Evolutionary conservation across 257 asterid genomes (phyloP), one percentile per base, ranked within the genome.

Genomic region (Gardenia jasminoides): DNA sequence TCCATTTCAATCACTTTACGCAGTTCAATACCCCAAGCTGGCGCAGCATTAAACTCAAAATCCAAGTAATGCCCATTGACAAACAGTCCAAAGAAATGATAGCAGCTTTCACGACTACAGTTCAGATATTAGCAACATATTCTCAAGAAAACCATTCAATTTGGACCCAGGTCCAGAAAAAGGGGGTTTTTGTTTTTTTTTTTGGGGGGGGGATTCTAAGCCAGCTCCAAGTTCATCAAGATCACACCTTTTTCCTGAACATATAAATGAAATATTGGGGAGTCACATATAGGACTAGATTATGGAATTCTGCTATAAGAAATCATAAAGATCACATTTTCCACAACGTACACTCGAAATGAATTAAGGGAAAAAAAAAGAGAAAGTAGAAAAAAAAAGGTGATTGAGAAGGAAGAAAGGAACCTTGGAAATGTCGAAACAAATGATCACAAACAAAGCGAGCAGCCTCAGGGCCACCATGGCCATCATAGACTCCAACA

Each of bases 401-500:
- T 16, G 46, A 26, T 22, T 22, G 68, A 73, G 47, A 56, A 13
- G 33, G 75, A 16, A 65, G 75, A n/a, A 65, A 78, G 67, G 67
- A 76, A 93, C 98, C 90, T 90, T 88, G 91, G 78, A 91, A 84
- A 86, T 93, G 94, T 43, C 84, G 92, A 81, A 90, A 91, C 87
- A 93, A 90, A 83, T 93, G 87, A 33, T 90, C 93, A 47, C 91
- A 92, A 77, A 92, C 86, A 76, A 88, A 93, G 67, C 98, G 86
- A 50, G 98, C 90, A 68, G 96, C 84, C 80, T 92, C 94, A 3
- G 96, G 97, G 46, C 98, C 98, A 43, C 98, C 97, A 81, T 93
- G 98, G 39, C 98, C 98, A 77, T 93, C 98, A 77, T 92, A 92
- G 80, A 93, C 85, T 81, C 98, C 98, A 72, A 93, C 94, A 83